Base-by-base conservation (phyloP, 2,329 filamentous ascomycete species). In the Phialophora expanda region DNA sequence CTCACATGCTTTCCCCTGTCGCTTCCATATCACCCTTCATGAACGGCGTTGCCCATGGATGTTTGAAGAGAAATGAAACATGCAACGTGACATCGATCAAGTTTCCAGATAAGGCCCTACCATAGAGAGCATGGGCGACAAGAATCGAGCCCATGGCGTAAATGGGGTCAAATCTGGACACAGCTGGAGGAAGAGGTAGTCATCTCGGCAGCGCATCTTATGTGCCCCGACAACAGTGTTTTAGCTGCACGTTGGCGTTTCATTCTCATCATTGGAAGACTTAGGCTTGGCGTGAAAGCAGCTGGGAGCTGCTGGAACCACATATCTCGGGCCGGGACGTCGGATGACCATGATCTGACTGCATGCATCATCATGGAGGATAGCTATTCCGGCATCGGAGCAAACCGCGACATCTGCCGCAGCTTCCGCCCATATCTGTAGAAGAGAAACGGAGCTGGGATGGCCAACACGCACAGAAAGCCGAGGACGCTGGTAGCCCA, bases 401-500 rank as follows among this genome's bases (percentile, higher is more conserved):
- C 65, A 56, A 62, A 69, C 28, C 62, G 66, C 0, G 65, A 67
- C 74, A 82, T 83, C 65, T 77, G 77, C 68, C 77, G 79, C 67
- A 85, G 82, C 26, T 76, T 77, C 46, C 72, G 68, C 4, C 78
- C 77, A 63, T 71, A 74, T 46, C 74, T 75, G 58, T 77, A 79
- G 62, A 79, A 78, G 11, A 80, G 69, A 46, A 78, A 77, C 1
- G 78, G 78, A 26, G 78, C 76, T 3, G 76, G 76, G 2, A 77
- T 74, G 22, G 80, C 68, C 9, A 75, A 55, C 5, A 79, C 69
- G 9, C 76, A 75, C 24, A 80, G 57, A 53, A 80, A 79, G 0
- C 74, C 78, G 14, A 80, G 61, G 46, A 80, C 56, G 66, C 74
- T 78, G 3, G 74, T 75, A 1, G 76, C 78, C 78, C 77, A 80